Conservation (phyloP, 2,329 filamentous ascomycete species). For the Fusarium bulbicola region DNA sequence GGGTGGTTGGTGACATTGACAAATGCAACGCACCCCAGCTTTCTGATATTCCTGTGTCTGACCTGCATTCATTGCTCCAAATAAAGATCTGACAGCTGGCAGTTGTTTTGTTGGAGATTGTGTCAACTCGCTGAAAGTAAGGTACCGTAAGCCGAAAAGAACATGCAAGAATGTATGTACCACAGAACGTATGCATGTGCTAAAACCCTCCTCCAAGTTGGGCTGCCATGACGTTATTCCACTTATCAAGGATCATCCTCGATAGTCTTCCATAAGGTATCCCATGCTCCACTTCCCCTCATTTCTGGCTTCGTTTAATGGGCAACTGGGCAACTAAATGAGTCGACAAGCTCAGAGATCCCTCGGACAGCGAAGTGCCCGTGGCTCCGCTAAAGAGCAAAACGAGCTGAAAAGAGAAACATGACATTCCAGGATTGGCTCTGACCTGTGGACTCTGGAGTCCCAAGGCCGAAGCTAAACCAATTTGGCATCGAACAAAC, state of each 20-base stretch:
- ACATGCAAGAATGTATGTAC: not conserved
- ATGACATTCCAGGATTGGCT: constrained; percentile 25
- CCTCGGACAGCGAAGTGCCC: constrained; percentile 6
- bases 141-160: not conserved
- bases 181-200: not conserved
- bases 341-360: constrained; percentile 14
- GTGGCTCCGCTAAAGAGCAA: constrained; percentile 11
- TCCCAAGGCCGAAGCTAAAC: constrained; percentile 26
- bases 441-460: constrained; percentile 6
- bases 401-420: constrained; percentile 17
- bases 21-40: not conserved
- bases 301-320: constrained; percentile 15
- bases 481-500: constrained; percentile 22
- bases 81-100: constrained; percentile 19
- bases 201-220: constrained; percentile 1
- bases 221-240: constrained; percentile 35
- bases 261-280: not conserved
- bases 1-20: not conserved
- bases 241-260: constrained; percentile 29
- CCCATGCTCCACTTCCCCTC: constrained; percentile 42
- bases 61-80: constrained; percentile 6
- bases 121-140: not conserved
- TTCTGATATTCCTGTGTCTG: not conserved
- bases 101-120: not conserved
- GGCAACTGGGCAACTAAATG: constrained; percentile 1